Evolutionary conservation across 805 yeast species (phyloP).

Genomic region (Jamesozyma hellenica): DNA sequence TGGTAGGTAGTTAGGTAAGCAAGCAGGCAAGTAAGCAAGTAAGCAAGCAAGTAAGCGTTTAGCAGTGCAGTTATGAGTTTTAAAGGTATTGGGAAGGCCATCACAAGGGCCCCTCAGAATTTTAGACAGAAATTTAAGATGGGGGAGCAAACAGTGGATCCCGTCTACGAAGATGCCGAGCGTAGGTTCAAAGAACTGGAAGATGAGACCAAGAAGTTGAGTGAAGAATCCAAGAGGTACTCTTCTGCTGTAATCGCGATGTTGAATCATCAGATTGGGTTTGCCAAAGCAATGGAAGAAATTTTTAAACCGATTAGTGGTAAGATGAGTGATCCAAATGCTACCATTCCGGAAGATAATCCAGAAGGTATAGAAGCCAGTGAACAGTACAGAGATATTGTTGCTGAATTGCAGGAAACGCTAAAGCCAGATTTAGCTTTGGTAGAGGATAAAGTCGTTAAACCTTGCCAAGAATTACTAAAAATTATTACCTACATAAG

Average conservation of each 20-base stretch:
- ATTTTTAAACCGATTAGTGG: slow-evolving; percentile 95
- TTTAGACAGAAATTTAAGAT: slow-evolving; percentile 85
- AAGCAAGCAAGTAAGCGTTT: too few species aligned
- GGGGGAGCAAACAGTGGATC: slow-evolving; percentile 69
- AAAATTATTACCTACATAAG: slow-evolving; percentile 73
- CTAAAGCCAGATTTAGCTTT: slow-evolving; percentile 88
- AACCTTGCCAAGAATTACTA: slow-evolving; percentile 85
- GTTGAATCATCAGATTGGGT: slow-evolving; percentile 88
- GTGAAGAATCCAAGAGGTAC: slow-evolving; percentile 84
- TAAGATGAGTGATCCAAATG: slow-evolving; percentile 78
- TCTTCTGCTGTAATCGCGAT: slow-evolving; percentile 87
- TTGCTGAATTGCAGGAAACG: slow-evolving; percentile 72
- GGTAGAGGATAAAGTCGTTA: slow-evolving; percentile 79
- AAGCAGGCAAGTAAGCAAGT: too few species aligned
- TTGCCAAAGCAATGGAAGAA: slow-evolving; percentile 91
- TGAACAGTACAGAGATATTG: slow-evolving; percentile 82
- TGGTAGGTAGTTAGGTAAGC: too few species aligned
- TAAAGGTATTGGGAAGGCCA: slow-evolving; percentile 74
- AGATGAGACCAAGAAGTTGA: slow-evolving; percentile 74
- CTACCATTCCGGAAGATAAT: slow-evolving; percentile 80
- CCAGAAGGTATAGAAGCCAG: slow-evolving; percentile 95
- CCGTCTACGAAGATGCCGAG: slow-evolving; percentile 92
- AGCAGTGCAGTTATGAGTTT: too few species aligned
- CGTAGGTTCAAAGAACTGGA: slow-evolving; percentile 91
- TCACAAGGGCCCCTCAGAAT: slow-evolving; percentile 82